A percentile compares a stretch with the other conserved stretches of the same genome.
phyloP scores from a whole-genome alignment of 192 early-diverging fungal species.

The Rhizoclosmatium globosum region DNA sequence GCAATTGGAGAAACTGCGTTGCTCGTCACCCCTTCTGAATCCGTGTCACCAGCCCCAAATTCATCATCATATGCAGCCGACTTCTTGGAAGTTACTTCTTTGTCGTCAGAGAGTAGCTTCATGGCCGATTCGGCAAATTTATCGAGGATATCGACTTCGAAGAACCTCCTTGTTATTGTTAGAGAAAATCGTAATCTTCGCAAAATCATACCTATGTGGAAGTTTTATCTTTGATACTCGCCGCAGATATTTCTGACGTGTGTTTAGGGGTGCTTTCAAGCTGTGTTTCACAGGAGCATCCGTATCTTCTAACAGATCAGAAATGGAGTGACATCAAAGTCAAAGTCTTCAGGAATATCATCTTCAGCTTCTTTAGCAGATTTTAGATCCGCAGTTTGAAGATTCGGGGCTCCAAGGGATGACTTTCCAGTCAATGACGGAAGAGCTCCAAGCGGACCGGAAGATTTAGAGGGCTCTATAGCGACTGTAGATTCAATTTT shows the following conservation, averaged over 20 bases:
- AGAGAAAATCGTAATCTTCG: background rate
- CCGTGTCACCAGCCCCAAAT: constrained; percentile 54
- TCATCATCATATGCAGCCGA: constrained; percentile 36
- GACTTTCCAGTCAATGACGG: background rate
- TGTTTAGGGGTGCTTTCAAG: background rate
- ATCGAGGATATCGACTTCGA: background rate
- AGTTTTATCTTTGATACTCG: background rate
- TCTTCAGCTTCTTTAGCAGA: background rate
- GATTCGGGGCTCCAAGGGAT: background rate
- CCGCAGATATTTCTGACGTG: background rate
- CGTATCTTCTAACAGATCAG: constrained; percentile 16
- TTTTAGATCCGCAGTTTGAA: background rate
- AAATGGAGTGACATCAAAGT: constrained; percentile 7
- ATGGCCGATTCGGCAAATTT: constrained; percentile 25
- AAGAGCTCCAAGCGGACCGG: background rate
- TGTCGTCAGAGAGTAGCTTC: constrained; percentile 3
- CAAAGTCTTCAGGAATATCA: constrained; percentile 27
- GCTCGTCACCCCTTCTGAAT: constrained; percentile 38
- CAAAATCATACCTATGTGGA: background rate
- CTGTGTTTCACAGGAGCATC: background rate
- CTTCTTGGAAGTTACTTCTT: background rate
- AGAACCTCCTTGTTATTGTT: background rate
- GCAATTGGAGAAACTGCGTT: background rate
- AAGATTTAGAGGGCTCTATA: background rate
- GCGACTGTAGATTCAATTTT: no score